Evolutionary conservation across 73 alveolate genomes (phyloP).

Genomic region (Loxodes magnus): DNA sequence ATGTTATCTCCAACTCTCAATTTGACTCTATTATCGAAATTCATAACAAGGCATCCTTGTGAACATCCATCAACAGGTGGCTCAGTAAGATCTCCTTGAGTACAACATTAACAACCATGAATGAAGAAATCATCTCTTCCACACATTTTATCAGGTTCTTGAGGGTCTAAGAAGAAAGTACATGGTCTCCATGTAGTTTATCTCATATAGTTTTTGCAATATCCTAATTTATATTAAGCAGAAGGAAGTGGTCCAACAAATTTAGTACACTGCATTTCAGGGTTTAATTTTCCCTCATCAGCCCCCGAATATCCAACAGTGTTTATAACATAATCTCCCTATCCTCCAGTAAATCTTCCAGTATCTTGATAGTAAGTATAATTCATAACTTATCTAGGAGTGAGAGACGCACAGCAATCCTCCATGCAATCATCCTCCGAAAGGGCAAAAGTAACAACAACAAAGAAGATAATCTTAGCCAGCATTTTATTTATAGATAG

Average conservation of each 20-base stretch:
- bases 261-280: constrained; percentile 22
- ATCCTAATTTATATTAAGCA: constrained; percentile 19
- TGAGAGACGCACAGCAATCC: constrained; percentile 16
- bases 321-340: constrained; percentile 17
- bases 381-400: constrained; percentile 2
- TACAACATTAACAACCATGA: constrained; percentile 40
- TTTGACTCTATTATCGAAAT: constrained; percentile 20
- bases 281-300: constrained; percentile 25
- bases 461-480: no score
- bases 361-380: constrained; percentile 24
- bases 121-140: constrained; percentile 30
- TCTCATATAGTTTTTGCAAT: constrained; percentile 36
- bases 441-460: no score
- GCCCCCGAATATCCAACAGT: constrained; percentile 35
- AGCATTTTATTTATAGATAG: no score
- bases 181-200: constrained; percentile 32
- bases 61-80: constrained; percentile 47
- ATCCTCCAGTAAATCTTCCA: constrained; percentile 38
- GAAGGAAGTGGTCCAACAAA: constrained; percentile 45
- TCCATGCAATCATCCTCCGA: no score
- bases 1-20: constrained; percentile 20
- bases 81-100: constrained; percentile 19
- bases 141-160: constrained; percentile 17
- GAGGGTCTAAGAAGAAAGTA: constrained; percentile 28
- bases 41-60: constrained; percentile 24